Evolutionary conservation across 495 filamentous ascomycete genomes (phyloP).

Genomic region (Penicillium arizonense): DNA sequence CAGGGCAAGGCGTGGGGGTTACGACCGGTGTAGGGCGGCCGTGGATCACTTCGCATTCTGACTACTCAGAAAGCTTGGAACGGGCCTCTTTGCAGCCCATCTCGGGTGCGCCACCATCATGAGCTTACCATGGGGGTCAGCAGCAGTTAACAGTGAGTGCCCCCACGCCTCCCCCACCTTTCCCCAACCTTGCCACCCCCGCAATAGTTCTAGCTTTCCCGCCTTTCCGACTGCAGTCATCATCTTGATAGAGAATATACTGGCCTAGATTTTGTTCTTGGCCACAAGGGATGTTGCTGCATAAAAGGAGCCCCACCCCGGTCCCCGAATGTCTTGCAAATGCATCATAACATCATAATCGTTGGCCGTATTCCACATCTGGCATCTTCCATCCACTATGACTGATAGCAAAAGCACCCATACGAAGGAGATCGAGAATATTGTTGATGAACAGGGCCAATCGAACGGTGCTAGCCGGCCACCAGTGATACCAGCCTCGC

Average conservation of each 20-base stretch:
- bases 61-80: no score
- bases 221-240: neutral
- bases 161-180: neutral
- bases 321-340: neutral
- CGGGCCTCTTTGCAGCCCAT: no score
- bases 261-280: no score
- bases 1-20: no score
- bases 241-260: neutral
- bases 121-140: neutral
- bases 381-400: neutral
- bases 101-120: no score
- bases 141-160: neutral
- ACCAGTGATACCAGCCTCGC: conserved; percentile 12
- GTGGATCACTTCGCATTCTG: no score
- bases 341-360: neutral
- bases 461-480: neutral
- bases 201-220: neutral
- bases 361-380: no score
- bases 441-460: neutral
- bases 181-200: neutral
- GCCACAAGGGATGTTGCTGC: neutral
- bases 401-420: neutral
- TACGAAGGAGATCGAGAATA: neutral
- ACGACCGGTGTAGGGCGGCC: no score
- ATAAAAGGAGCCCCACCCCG: neutral